These are phyloP conservation scores for Aspergillus arachidicola DNA, from an alignment of 2,329 filamentous ascomycete species.

Conservation along the genomic window DNA sequence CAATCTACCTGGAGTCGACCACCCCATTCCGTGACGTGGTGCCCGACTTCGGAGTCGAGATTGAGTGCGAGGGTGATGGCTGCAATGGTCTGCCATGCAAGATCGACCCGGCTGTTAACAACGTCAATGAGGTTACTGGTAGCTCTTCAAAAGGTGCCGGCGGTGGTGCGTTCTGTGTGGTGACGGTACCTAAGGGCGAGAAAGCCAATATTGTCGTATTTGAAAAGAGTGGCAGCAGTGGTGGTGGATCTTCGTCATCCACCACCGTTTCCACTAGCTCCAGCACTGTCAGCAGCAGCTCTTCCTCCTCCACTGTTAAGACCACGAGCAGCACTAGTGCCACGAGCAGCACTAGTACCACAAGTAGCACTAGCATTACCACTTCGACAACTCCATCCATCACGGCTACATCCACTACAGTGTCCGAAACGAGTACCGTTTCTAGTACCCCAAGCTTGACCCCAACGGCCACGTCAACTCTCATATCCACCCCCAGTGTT, in stretches of 20 bases:
- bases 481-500: slow-evolving; percentile 19
- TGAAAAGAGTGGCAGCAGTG: slow-evolving; percentile 33
- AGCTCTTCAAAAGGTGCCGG: slow-evolving; percentile 64
- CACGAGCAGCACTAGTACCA: slow-evolving; percentile 14
- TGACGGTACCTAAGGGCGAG: slow-evolving; percentile 68
- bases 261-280: slow-evolving; percentile 16
- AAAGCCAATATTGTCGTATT: slow-evolving; percentile 70
- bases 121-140: slow-evolving; percentile 62
- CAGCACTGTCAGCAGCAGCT: slow-evolving; percentile 12
- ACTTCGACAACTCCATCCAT: slow-evolving; percentile 18
- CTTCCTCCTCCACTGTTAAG: not conserved
- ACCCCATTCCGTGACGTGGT: slow-evolving; percentile 58
- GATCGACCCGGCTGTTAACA: slow-evolving; percentile 63
- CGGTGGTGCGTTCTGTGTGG: slow-evolving; percentile 72
- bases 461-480: slow-evolving; percentile 17
- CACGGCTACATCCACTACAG: slow-evolving; percentile 13
- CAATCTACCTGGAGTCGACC: slow-evolving; percentile 63
- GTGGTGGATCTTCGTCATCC: slow-evolving; percentile 14
- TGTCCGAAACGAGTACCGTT: slow-evolving; percentile 10
- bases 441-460: slow-evolving; percentile 20
- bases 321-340: slow-evolving; percentile 15
- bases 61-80: slow-evolving; percentile 66
- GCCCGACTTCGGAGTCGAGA: slow-evolving; percentile 69
- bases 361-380: slow-evolving; percentile 16
- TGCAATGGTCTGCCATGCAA: slow-evolving; percentile 76